A percentile compares a stretch with the other conserved stretches of the same genome.
phyloP scores from a whole-genome alignment of 352 stramenopile species.

The Pythium rishiriense region DNA sequence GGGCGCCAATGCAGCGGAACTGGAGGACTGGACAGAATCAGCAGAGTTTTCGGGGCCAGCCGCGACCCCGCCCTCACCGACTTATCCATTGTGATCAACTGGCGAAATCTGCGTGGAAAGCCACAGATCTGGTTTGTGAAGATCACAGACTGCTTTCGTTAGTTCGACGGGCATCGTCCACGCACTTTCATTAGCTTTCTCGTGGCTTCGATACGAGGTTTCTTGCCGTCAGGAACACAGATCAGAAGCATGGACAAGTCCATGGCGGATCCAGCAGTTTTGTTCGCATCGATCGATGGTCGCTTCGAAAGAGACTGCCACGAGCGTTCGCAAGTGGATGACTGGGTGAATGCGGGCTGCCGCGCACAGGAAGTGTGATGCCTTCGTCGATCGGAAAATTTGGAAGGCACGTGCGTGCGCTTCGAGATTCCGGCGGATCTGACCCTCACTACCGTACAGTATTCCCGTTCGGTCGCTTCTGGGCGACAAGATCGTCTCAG shows the following conservation, averaged over 20 bases:
- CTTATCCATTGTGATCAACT: not conserved
- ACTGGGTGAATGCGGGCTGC: too few species aligned
- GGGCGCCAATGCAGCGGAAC: constrained; percentile 1
- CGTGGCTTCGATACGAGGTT: too few species aligned
- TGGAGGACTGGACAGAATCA: not conserved
- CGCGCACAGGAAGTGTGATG: not conserved
- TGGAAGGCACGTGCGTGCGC: not conserved
- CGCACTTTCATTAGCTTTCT: not conserved
- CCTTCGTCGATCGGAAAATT: not conserved
- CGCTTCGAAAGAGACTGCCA: too few species aligned
- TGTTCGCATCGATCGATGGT: too few species aligned
- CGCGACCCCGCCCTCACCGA: not conserved
- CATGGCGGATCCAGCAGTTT: too few species aligned
- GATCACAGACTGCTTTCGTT: not conserved
- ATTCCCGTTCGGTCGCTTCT: not conserved
- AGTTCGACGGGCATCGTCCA: not conserved
- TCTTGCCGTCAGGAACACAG: too few species aligned
- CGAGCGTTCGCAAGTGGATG: too few species aligned
- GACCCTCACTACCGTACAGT: not conserved
- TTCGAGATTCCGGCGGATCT: not conserved
- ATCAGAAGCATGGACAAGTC: too few species aligned
- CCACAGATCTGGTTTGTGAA: not conserved
- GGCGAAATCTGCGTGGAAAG: not conserved
- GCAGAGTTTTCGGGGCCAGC: not conserved
- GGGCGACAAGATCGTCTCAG: not conserved